Evolutionary conservation across 768 basidiomycete genomes (phyloP).

Genomic region (Tricholoma sp.): DNA sequence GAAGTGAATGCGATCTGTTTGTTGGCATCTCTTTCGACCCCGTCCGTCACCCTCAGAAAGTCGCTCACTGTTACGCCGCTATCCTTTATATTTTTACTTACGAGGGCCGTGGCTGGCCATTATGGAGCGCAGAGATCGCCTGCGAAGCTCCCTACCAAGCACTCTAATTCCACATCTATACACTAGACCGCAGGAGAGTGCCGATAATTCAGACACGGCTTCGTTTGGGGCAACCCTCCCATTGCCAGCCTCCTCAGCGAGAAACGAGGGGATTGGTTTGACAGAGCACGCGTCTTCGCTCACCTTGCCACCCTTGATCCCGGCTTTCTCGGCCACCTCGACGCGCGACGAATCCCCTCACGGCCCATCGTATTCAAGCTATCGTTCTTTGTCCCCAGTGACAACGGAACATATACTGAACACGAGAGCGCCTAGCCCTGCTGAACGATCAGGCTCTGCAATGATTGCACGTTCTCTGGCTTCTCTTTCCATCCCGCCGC

Average conservation of each 20-base stretch:
- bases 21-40: conserved; percentile 14
- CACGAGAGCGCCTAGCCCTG: conserved; percentile 4
- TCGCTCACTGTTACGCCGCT: conserved; percentile 17
- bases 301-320: conserved; percentile 9
- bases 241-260: conserved; percentile 5
- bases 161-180: conserved; percentile 47
- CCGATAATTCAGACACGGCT: conserved; percentile 19
- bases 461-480: conserved; percentile 14
- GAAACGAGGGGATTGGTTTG: conserved; percentile 10
- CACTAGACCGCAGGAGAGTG: conserved; percentile 28
- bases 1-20: conserved; percentile 23
- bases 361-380: conserved; percentile 4
- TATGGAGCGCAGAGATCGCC: conserved; percentile 21
- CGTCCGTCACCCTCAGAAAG: conserved; percentile 11
- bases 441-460: conserved; percentile 13
- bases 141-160: conserved; percentile 46
- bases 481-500: conserved; percentile 12
- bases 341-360: conserved; percentile 6
- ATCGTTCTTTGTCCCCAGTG: conserved; percentile 6
- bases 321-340: conserved; percentile 10
- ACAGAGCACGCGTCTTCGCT: conserved; percentile 11
- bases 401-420: conserved; percentile 1
- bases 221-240: conserved; percentile 11
- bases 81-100: conserved; percentile 12
- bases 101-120: conserved; percentile 9